These are phyloP conservation scores for Endoconidiophora laricicola DNA, from an alignment of 2,329 filamentous ascomycete species.

Conservation along the genomic window DNA sequence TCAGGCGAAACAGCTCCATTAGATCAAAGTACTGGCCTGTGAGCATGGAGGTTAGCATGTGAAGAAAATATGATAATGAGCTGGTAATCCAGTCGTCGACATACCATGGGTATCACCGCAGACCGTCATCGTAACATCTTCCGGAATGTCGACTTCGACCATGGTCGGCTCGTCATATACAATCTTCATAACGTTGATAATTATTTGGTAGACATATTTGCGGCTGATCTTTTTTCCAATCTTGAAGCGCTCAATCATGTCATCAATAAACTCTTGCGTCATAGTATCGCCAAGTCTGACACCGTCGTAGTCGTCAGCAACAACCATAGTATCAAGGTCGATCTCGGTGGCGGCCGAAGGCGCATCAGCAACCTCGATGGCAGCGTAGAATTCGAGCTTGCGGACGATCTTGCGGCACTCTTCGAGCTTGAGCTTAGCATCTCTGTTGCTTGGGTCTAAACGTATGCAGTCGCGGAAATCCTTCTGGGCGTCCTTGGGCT, in stretches of 20 bases:
- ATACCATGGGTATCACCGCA: conserved; percentile 92
- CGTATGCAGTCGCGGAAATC: conserved; percentile 87
- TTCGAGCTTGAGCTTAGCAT: conserved; percentile 75
- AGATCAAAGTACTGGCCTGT: conserved; percentile 95
- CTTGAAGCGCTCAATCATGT: conserved; percentile 95
- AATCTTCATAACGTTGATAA: conserved; percentile 75
- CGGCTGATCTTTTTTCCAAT: conserved; percentile 84
- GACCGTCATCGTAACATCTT: conserved; percentile 70
- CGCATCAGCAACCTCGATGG: conserved; percentile 84
- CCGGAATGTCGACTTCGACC: conserved; percentile 75
- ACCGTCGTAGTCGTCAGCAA: conserved; percentile 78
- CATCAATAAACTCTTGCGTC: conserved; percentile 92
- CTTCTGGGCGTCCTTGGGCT: conserved; percentile 70
- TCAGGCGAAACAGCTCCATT: conserved; percentile 86
- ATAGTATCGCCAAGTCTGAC: conserved; percentile 62
- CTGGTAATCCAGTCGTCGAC: conserved; percentile 16
- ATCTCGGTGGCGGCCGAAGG: conserved; percentile 84
- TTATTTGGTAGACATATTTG: conserved; percentile 96
- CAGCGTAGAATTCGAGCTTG: conserved; percentile 79
- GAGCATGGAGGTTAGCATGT: conserved; percentile 14
- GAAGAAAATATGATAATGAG: neutral
- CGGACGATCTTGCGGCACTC: conserved; percentile 94
- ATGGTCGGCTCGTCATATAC: conserved; percentile 89
- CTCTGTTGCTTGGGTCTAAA: conserved; percentile 74
- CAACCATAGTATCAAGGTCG: conserved; percentile 67